phyloP scores from a whole-genome alignment of 1,139 yeast species.

The Geotrichum citri-aurantii region DNA sequence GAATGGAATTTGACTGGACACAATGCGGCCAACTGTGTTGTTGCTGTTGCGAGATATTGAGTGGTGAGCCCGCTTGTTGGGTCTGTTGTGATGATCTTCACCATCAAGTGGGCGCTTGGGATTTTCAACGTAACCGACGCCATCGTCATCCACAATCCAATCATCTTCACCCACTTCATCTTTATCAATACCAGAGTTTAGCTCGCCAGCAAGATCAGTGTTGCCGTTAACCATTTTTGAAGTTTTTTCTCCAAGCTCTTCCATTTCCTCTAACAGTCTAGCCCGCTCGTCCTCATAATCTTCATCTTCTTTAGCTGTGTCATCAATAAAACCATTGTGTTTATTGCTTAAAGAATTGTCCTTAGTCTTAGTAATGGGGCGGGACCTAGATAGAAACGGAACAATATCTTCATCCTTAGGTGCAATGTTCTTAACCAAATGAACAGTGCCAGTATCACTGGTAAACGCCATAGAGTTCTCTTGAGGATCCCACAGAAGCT shows the following conservation, averaged over 20 bases:
- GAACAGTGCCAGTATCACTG: slow-evolving; percentile 34
- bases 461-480: slow-evolving; percentile 33
- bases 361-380: not conserved
- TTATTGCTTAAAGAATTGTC: not conserved
- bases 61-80: slow-evolving; percentile 1
- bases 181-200: slow-evolving; percentile 22
- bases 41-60: not conserved
- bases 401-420: not conserved
- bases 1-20: slow-evolving; percentile 37
- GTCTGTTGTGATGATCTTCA: not conserved
- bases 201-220: slow-evolving; percentile 2
- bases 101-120: slow-evolving; percentile 1
- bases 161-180: slow-evolving; percentile 35
- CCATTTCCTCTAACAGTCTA: slow-evolving; percentile 29
- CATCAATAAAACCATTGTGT: not conserved
- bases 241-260: slow-evolving; percentile 28
- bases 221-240: slow-evolving; percentile 18
- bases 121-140: slow-evolving; percentile 30
- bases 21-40: not conserved
- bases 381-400: not conserved
- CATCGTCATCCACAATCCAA: slow-evolving; percentile 55
- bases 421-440: slow-evolving; percentile 18
- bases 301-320: slow-evolving; percentile 19
- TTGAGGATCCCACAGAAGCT: slow-evolving; percentile 37
- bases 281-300: slow-evolving; percentile 25